Evolutionary conservation across 495 filamentous ascomycete species (phyloP).

Genomic region (Haplographium delicatum): DNA sequence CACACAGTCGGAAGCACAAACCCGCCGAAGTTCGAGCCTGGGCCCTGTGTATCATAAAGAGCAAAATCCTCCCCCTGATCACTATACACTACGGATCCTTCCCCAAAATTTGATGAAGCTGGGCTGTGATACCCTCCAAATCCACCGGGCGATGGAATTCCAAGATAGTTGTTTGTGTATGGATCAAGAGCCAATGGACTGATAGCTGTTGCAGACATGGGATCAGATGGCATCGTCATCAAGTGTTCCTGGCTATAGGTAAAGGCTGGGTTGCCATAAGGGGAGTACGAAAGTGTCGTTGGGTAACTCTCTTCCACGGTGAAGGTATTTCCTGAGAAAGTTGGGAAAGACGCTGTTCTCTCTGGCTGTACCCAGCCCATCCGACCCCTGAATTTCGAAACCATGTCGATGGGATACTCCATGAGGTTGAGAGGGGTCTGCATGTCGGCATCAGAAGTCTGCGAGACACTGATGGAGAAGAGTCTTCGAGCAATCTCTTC

Average conservation of each 20-base stretch:
- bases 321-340: conserved; percentile 42
- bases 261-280: conserved; percentile 47
- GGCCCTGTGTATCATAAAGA: conserved; percentile 27
- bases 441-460: conserved; percentile 36
- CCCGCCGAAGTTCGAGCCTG: conserved; percentile 26
- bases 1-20: conserved; percentile 28
- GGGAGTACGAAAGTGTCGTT: conserved; percentile 37
- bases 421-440: conserved; percentile 51
- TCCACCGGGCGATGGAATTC: conserved; percentile 49
- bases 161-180: conserved; percentile 47
- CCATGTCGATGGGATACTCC: conserved; percentile 58
- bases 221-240: conserved; percentile 32
- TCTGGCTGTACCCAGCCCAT: conserved; percentile 56
- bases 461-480: conserved; percentile 40
- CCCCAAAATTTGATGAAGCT: conserved; percentile 46
- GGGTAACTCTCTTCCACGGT: conserved; percentile 28
- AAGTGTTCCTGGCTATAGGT: conserved; percentile 53
- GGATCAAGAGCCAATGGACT: conserved; percentile 47
- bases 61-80: conserved; percentile 43
- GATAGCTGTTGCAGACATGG: conserved; percentile 32
- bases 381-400: conserved; percentile 52
- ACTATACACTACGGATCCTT: conserved; percentile 46
- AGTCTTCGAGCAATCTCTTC: conserved; percentile 71
- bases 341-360: conserved; percentile 48
- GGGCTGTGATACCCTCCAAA: conserved; percentile 45